Conservation (phyloP, 352 stramenopile species). For the Pythium rhizo-oryzae region DNA sequence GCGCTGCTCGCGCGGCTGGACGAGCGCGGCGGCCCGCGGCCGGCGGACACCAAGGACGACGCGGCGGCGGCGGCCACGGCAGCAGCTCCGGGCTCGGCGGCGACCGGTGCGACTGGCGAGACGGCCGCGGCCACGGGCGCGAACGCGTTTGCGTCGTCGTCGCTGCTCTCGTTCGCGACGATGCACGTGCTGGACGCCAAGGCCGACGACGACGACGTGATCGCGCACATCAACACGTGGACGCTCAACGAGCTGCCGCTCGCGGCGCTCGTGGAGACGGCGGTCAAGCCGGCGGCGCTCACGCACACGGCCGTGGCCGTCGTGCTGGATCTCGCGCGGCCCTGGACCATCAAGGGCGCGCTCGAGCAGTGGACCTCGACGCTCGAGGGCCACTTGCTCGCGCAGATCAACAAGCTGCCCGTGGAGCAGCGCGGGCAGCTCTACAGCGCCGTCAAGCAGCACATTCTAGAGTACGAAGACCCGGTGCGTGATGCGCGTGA, state of each 20-base stretch:
- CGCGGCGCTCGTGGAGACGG: conserved; percentile 69
- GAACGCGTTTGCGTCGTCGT: conserved; percentile 19
- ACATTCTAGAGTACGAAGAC: conserved; percentile 79
- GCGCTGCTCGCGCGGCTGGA: conserved; percentile 64
- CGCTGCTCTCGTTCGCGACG: conserved; percentile 63
- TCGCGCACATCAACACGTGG: conserved; percentile 80
- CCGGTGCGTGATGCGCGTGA: conserved; percentile 40
- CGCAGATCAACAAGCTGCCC: conserved; percentile 69
- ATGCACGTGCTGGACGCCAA: conserved; percentile 71
- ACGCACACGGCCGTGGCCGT: conserved; percentile 64
- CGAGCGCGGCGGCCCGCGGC: conserved; percentile 29
- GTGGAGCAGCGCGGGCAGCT: conserved; percentile 57
- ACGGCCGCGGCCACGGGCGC: conserved; percentile 17
- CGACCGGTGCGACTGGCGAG: conserved; percentile 17
- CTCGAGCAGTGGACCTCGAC: conserved; percentile 81
- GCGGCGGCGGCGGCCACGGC: background rate
- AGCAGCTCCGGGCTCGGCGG: too few species aligned
- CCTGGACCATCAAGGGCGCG: conserved; percentile 85
- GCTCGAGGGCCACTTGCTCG: conserved; percentile 67
- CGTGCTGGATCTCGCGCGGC: conserved; percentile 70
- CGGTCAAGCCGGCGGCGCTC: conserved; percentile 59
- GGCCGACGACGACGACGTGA: conserved; percentile 68
- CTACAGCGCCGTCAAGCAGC: conserved; percentile 65
- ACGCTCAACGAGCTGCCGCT: conserved; percentile 71
- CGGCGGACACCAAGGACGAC: conserved; percentile 4